Evolutionary conservation across 139 green algal species (phyloP), one percentile per base, ranked within the genome.

Genomic region (Tetraselmis striata): DNA sequence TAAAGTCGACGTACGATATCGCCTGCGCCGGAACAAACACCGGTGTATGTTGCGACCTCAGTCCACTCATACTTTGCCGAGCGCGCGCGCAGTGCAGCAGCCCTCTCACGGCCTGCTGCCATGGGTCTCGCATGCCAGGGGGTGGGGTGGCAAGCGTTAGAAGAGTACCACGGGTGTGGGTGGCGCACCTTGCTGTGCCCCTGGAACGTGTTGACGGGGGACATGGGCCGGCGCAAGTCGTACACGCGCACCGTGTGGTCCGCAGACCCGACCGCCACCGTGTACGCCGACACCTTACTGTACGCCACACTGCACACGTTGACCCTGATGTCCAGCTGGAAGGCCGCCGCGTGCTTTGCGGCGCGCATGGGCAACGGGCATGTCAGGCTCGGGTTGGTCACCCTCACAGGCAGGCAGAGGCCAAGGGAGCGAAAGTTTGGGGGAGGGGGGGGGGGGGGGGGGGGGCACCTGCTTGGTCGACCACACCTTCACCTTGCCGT

Each of bases 301-400:
- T 91, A 98, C 59, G 94, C 88, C 2, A 98, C 93, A 45, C 86
- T 91, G 91, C 96, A 99, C 78, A 98, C 94, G 29, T 79, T 79
- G 11, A 31, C 76, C 76, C 29, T 11, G 22, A 79, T 79, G 29
- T 79, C 76, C 5, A 79, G 29, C 29, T 31, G 29, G 18, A 79
- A 45, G 11, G 76, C 76, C 5, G 29, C 29, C 29, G 29, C 29
- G 18, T 79, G 29, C 76, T 79, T 5, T 18, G 45, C 45, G 18
- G 45, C n/a, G n/a, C n/a, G 18, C 45, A 67, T 67, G 45, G 45
- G 45, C 45, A 5, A 67, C 45, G 45, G n/a, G n/a, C n/a, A n/a
- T n/a, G n/a, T n/a, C n/a, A n/a, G n/a, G n/a, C n/a, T n/a, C n/a
- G n/a, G n/a, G n/a, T n/a, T n/a, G n/a, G n/a, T n/a, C n/a, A n/a